Conservation (phyloP, 2,329 filamentous ascomycete genomes). For the Fusarium devonianum region DNA sequence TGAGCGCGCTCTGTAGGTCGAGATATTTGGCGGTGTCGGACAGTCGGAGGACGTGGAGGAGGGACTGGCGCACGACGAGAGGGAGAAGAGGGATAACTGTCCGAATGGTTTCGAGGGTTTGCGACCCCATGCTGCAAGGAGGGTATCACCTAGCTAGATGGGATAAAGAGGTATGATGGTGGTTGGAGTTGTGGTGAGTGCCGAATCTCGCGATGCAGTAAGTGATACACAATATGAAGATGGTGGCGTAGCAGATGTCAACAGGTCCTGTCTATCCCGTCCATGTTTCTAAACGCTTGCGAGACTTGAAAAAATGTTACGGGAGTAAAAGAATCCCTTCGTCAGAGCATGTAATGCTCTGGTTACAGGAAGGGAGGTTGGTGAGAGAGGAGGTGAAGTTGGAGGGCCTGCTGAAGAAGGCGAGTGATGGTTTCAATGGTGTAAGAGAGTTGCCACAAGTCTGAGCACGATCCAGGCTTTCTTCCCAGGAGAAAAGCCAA, state of each 20-base stretch:
- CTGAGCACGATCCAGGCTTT: not conserved
- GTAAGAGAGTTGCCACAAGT: not conserved
- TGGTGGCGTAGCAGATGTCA: not conserved
- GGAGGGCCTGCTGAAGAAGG: too few relatives aligned
- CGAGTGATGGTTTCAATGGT: too few relatives aligned
- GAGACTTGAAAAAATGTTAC: not conserved
- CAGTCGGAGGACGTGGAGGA: constrained; percentile 70
- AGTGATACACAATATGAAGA: constrained; percentile 10
- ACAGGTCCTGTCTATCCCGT: not conserved
- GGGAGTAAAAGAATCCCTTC: too few relatives aligned
- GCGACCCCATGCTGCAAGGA: constrained; percentile 12
- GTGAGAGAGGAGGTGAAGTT: not conserved
- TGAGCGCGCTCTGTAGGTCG: constrained; percentile 78
- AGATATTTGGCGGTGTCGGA: constrained; percentile 78
- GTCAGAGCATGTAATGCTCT: too few relatives aligned
- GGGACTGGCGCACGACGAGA: constrained; percentile 65
- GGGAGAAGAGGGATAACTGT: constrained; percentile 65
- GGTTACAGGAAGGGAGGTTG: too few relatives aligned
- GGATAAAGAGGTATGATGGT: not conserved
- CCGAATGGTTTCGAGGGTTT: constrained; percentile 30
- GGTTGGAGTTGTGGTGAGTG: not conserved
- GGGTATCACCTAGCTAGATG: not conserved
- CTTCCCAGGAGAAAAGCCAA: constrained; percentile 6
- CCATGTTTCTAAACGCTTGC: not conserved
- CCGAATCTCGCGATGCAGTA: constrained; percentile 15